Evolutionary conservation across 2,329 filamentous ascomycete species (phyloP).

Genomic region (Tolypocladium sp.): DNA sequence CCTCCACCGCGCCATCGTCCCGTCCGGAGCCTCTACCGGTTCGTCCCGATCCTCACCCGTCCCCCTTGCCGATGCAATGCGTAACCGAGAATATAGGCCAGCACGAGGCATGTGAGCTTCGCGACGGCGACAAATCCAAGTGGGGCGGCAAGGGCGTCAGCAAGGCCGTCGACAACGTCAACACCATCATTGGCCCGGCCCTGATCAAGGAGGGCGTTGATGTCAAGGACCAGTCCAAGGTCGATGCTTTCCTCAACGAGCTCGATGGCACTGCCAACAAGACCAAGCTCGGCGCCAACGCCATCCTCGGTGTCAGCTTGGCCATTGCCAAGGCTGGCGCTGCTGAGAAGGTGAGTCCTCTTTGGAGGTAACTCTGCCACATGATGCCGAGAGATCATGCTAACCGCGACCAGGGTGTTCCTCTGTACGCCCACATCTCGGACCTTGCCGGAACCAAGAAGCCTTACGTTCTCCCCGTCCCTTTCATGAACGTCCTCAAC

Average conservation of each 20-base stretch:
- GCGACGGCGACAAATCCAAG: constrained; percentile 79
- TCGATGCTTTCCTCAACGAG: constrained; percentile 78
- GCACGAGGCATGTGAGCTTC: constrained; percentile 86
- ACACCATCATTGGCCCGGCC: constrained; percentile 68
- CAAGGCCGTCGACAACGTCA: constrained; percentile 82
- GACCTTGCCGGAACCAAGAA: constrained; percentile 85
- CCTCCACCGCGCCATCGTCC: constrained; percentile 94
- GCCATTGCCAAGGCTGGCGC: constrained; percentile 83
- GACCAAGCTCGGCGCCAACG: constrained; percentile 80
- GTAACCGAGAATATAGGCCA: constrained; percentile 48
- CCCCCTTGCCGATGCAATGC: constrained; percentile 11
- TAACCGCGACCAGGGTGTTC: constrained; percentile 47
- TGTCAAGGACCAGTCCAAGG: constrained; percentile 76
- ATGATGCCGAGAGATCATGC: not conserved
- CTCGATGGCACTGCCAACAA: constrained; percentile 83
- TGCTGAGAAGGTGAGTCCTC: constrained; percentile 60
- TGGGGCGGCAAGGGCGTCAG: constrained; percentile 83
- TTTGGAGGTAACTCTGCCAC: not conserved
- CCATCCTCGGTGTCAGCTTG: constrained; percentile 77
- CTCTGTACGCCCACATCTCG: constrained; percentile 81
- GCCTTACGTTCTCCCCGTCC: constrained; percentile 81
- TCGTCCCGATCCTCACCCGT: constrained; percentile 26
- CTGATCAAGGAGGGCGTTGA: constrained; percentile 76
- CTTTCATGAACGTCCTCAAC: constrained; percentile 92
- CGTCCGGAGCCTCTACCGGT: constrained; percentile 93